A percentile compares a stretch with the other conserved stretches of the same genome.
Evolutionary conservation across 140 eudicot genomes (phyloP).

Genomic region (Senecio squalidus): DNA sequence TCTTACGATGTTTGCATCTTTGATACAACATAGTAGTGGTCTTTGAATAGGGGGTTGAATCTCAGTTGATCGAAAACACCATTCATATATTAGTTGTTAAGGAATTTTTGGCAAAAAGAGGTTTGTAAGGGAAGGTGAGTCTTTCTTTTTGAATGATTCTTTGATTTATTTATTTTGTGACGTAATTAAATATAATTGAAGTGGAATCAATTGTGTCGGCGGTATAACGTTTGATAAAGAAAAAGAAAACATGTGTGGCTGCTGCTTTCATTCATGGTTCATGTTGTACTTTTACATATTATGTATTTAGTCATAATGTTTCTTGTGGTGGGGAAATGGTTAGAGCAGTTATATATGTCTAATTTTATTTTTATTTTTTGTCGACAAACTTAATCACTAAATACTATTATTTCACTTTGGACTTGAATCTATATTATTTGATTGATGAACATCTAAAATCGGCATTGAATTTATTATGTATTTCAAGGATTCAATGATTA

Average conservation of each 20-base stretch:
- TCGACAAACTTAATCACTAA: not conserved
- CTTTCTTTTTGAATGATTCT: constrained; percentile 8
- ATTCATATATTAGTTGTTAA: constrained; percentile 9
- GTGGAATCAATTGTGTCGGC: constrained; percentile 35
- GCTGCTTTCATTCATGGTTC: not conserved
- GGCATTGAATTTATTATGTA: no score
- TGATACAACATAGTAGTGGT: not conserved
- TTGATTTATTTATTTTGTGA: constrained; percentile 14
- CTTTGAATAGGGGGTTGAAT: not conserved
- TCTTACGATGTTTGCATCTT: not conserved
- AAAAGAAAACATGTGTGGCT: constrained; percentile 22
- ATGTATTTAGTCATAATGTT: constrained; percentile 6
- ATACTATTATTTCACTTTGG: no score
- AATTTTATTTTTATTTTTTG: not conserved
- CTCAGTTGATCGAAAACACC: constrained; percentile 12
- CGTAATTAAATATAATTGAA: constrained; percentile 10
- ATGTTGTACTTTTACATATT: constrained; percentile 14
- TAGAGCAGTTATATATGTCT: not conserved
- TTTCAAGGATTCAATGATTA: no score
- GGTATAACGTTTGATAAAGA: constrained; percentile 16
- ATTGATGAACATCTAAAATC: no score
- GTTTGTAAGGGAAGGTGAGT: not conserved
- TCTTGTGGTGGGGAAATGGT: constrained; percentile 15
- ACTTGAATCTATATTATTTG: not conserved
- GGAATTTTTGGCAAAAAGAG: not conserved